Base-by-base conservation (phyloP, 1,139 yeast genomes). In the Candida pseudoviswanathii region DNA sequence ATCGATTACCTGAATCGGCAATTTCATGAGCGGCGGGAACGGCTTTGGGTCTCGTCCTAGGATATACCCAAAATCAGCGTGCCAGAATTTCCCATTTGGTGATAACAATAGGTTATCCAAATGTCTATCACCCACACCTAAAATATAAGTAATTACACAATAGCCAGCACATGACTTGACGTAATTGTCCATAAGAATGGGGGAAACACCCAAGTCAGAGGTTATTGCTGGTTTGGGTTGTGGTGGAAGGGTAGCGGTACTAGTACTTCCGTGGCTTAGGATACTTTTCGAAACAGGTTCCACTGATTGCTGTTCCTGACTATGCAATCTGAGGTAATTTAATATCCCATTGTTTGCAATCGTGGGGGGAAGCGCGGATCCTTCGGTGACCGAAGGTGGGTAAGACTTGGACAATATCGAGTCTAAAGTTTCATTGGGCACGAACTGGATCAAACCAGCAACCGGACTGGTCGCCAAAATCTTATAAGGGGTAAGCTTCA, bases 121-220 rank as follows among this genome's bases (percentile, higher is more conserved):
- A 71, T 95, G 99, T 48, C 99, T 79, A 68, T 95, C 99, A 21
- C 99, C 99, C 8, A 95, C 97, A 3, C 99, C 99, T 9, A 95
- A 71, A 4, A 95, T 72, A 61, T 95, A 95, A 0, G 99, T 95
- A 34, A 95, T 89, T 2, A 95, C 99, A 75, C 98, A 94, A 64
- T 95, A 94, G 0, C 99, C 99, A 29, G 99, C 99, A 67, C 98
- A 91, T 2, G 97, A 90, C 55, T 92, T 82, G 10, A 95, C 95
- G 68, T 89, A 95, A 55, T 89, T 94, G 58, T 94, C 99, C 96
- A 94, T 90, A 0, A 85, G 86, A 54, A 80, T 80, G 0, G 85
- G 76, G 16, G 84, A 78, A 0, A 94, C 96, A 0, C 96, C 96
- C 38, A 87, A 71, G 37, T 86, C 88, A 0, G 85, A 81, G 2